Conservation (phyloP, 345 rosid species). For the Euphorbia tirucalli region DNA sequence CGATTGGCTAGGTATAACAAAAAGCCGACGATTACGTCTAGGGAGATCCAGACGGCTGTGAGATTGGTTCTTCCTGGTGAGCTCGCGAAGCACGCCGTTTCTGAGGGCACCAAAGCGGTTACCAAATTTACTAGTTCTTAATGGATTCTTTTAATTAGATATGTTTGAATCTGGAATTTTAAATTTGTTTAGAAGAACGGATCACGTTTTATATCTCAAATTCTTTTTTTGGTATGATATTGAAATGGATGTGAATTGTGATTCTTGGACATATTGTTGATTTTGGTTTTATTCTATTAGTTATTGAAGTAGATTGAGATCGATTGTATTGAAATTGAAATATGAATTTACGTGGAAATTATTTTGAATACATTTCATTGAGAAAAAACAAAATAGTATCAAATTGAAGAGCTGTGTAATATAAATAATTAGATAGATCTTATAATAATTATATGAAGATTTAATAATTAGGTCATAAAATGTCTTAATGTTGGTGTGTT, state of each 20-base stretch:
- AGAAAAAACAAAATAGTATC: too few species aligned
- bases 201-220: too few species aligned
- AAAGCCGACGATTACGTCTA: slow-evolving; percentile 66
- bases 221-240: background rate
- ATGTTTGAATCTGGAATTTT: background rate
- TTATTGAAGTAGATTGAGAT: background rate
- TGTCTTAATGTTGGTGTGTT: too few species aligned
- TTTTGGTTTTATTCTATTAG: background rate
- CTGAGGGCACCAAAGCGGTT: slow-evolving; percentile 69
- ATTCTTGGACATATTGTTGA: slow-evolving; percentile 1
- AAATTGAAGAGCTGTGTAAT: too few species aligned
- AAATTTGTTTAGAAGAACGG: too few species aligned
- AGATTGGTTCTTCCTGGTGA: slow-evolving; percentile 65
- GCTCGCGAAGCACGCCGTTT: slow-evolving; percentile 66
- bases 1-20: slow-evolving; percentile 64
- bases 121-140: slow-evolving; percentile 68
- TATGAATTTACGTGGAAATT: too few species aligned
- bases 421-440: too few species aligned
- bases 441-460: too few species aligned
- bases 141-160: background rate
- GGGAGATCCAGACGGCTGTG: slow-evolving; percentile 74
- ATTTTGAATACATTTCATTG: too few species aligned
- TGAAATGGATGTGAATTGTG: background rate
- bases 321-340: background rate
- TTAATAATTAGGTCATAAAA: too few species aligned